Evolutionary conservation across 108 stramenopile species (phyloP).

Genomic region (Nannochloropsis gaditana): DNA sequence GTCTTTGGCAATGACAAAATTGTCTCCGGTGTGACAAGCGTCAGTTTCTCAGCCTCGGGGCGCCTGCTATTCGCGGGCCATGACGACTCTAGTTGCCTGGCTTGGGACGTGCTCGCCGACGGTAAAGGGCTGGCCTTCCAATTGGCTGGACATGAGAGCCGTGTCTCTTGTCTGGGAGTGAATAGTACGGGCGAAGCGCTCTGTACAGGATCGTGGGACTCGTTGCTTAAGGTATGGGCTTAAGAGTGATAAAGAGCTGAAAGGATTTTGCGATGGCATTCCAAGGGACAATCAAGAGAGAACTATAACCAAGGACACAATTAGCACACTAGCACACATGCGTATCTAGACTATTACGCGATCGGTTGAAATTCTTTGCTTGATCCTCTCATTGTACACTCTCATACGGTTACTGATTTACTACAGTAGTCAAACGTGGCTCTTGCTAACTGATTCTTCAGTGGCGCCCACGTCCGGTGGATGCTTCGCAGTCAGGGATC

Average conservation of each 20-base stretch:
- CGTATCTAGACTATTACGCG: too few species aligned
- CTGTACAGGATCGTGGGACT: slow-evolving; percentile 97
- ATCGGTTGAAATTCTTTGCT: neutral
- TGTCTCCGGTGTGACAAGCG: slow-evolving; percentile 64
- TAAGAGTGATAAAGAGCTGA: slow-evolving; percentile 30
- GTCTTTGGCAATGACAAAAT: slow-evolving; percentile 70
- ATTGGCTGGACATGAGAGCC: slow-evolving; percentile 78
- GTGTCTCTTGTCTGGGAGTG: slow-evolving; percentile 89
- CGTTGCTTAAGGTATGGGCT: slow-evolving; percentile 81
- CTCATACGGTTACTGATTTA: neutral
- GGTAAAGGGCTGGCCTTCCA: slow-evolving; percentile 56
- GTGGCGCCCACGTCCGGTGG: too few species aligned
- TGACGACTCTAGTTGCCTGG: slow-evolving; percentile 60
- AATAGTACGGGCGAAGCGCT: slow-evolving; percentile 82
- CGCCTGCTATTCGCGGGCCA: slow-evolving; percentile 60
- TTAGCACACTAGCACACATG: too few species aligned
- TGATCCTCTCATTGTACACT: neutral
- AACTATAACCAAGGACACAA: too few species aligned
- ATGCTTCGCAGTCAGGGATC: too few species aligned
- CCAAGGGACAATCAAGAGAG: too few species aligned
- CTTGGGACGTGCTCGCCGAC: slow-evolving; percentile 52
- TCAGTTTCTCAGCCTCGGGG: slow-evolving; percentile 55
- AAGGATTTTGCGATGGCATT: neutral
- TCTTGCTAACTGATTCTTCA: too few species aligned
- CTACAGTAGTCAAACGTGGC: neutral